Evolutionary conservation across 768 basidiomycete species (phyloP).

Genomic region (Crepidotus variabilis): DNA sequence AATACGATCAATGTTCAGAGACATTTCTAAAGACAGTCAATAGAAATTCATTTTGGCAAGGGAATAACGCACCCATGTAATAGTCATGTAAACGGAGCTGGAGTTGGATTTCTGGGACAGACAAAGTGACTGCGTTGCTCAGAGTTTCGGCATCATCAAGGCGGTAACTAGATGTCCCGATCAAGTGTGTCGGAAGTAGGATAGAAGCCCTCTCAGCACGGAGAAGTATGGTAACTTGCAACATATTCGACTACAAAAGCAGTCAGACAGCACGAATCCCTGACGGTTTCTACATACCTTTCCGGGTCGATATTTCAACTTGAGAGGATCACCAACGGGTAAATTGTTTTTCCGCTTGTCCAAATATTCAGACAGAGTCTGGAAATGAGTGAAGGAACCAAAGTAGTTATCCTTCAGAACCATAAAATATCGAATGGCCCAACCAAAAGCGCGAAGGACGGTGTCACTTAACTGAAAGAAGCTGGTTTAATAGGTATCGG

Average conservation of each 20-base stretch:
- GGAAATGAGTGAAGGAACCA: conserved; percentile 90
- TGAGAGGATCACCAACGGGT: conserved; percentile 77
- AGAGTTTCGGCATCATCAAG: conserved; percentile 15
- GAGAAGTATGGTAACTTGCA: conserved; percentile 68
- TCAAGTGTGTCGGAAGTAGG: conserved; percentile 62
- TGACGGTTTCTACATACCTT: conserved; percentile 44
- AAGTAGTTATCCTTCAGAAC: conserved; percentile 91
- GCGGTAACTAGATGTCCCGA: conserved; percentile 48
- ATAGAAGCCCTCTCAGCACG: conserved; percentile 49
- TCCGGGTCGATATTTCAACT: conserved; percentile 74
- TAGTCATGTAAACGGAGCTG: conserved; percentile 80
- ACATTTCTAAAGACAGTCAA: conserved; percentile 56
- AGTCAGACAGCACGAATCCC: background rate
- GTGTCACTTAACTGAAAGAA: conserved; percentile 28
- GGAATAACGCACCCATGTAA: conserved; percentile 66
- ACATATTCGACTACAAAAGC: conserved; percentile 64
- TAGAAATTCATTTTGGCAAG: background rate
- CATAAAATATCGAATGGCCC: conserved; percentile 88
- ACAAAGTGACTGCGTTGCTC: conserved; percentile 36
- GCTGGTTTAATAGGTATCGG: background rate
- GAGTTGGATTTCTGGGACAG: conserved; percentile 67
- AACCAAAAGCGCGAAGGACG: conserved; percentile 73
- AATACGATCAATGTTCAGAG: conserved; percentile 66
- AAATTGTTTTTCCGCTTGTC: conserved; percentile 55
- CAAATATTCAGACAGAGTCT: conserved; percentile 82